Evolutionary conservation across 2,329 filamentous ascomycete species (phyloP).

Genomic region (Dactylellina cionopaga): DNA sequence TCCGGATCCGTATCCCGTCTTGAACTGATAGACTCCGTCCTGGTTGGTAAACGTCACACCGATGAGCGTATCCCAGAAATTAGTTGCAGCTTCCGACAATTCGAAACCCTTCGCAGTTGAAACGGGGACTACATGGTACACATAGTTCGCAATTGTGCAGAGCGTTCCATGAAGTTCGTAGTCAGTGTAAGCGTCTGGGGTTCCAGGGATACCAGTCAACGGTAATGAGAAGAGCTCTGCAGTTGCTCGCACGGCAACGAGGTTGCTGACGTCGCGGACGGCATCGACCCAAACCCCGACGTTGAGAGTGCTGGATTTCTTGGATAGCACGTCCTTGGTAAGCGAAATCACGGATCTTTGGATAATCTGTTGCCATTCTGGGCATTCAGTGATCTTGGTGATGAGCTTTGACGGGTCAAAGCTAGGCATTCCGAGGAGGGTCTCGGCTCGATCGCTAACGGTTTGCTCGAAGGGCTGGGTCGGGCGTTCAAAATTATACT

Average conservation of each 20-base stretch:
- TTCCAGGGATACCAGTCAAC: constrained; percentile 61
- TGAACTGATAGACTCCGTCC: constrained; percentile 19
- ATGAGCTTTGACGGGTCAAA: constrained; percentile 13
- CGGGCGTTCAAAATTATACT: constrained; percentile 73
- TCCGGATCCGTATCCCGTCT: constrained; percentile 7
- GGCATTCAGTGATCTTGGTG: constrained; percentile 21
- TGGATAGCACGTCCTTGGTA: constrained; percentile 69
- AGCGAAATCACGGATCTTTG: constrained; percentile 74
- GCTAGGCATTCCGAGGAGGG: constrained; percentile 1
- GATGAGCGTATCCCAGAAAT: constrained; percentile 42
- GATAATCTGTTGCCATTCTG: constrained; percentile 69
- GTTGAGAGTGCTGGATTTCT: constrained; percentile 73
- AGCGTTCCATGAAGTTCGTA: constrained; percentile 46
- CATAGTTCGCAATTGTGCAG: constrained; percentile 38
- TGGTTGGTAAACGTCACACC: constrained; percentile 17
- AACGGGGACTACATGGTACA: constrained; percentile 39
- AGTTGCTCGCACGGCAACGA: constrained; percentile 67
- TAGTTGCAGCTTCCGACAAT: constrained; percentile 42
- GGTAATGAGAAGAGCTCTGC: constrained; percentile 68
- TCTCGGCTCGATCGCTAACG: constrained; percentile 5
- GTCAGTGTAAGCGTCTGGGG: constrained; percentile 44
- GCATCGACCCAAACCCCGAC: constrained; percentile 72
- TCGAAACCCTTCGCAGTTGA: constrained; percentile 41
- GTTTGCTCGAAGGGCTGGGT: constrained; percentile 23
- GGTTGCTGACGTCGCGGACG: constrained; percentile 68